A percentile compares a stretch with the other conserved stretches of the same genome.
These are phyloP conservation scores for Pyrus betulifolia DNA, from an alignment of 306 rosid species.

Conservation along the genomic window DNA sequence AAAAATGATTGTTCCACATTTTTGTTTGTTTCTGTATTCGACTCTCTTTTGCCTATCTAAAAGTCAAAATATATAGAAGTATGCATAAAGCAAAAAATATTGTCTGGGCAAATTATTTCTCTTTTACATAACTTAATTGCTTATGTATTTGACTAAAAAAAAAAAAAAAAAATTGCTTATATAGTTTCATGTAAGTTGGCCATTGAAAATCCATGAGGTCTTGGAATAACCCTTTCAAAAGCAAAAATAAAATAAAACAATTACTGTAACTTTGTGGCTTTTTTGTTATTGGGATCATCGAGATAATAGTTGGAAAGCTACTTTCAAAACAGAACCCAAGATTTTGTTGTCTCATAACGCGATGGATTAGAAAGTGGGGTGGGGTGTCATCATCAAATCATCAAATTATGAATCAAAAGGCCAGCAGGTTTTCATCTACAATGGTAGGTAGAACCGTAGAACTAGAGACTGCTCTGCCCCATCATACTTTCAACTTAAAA, in stretches of 20 bases:
- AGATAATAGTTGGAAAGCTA: conserved; percentile 31
- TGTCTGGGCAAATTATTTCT: no score
- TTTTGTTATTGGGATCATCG: conserved; percentile 22
- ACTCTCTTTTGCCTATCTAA: no score
- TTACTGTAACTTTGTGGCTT: not conserved
- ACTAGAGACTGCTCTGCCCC: no score
- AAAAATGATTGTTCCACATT: no score
- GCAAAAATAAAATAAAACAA: not conserved
- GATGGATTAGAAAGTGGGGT: conserved; percentile 23
- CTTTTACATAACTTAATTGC: no score
- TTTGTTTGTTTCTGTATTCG: no score
- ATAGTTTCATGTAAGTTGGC: not conserved
- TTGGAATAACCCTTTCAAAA: not conserved
- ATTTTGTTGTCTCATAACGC: conserved; percentile 33
- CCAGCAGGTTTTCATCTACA: not conserved
- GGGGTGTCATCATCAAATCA: conserved; percentile 11
- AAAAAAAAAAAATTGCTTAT: no score
- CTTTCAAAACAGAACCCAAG: conserved; percentile 32
- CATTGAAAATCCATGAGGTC: not conserved
- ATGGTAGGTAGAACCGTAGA: not conserved
- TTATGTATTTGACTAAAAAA: no score
- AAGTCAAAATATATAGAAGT: no score
- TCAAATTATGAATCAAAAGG: not conserved
- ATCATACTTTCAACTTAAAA: no score
- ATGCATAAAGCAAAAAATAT: no score